phyloP scores from a whole-genome alignment of 2,329 filamentous ascomycete genomes.

The Ustulina deusta region DNA sequence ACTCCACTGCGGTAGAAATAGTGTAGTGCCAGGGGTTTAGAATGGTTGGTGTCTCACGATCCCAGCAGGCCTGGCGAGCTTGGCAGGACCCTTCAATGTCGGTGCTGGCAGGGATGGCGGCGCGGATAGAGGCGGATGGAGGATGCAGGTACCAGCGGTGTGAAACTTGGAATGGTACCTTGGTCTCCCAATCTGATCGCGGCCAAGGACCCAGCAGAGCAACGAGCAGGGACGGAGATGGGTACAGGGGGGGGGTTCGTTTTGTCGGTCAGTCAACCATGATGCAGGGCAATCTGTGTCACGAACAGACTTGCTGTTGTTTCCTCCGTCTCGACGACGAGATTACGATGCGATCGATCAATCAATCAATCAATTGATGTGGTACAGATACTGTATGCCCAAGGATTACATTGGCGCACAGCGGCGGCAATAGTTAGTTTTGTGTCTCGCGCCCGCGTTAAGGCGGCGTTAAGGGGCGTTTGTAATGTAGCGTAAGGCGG shows the following conservation, averaged over 20 bases:
- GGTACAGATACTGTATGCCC: slow-evolving; percentile 2
- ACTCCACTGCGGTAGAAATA: slow-evolving; percentile 1
- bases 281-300: neutral
- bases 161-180: slow-evolving; percentile 7
- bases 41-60: slow-evolving; percentile 32
- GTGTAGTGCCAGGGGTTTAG: slow-evolving; percentile 17
- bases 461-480: neutral
- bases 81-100: slow-evolving; percentile 13
- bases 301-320: neutral
- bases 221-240: neutral
- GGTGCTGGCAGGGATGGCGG: slow-evolving; percentile 5
- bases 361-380: slow-evolving; percentile 6
- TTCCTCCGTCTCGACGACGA: neutral
- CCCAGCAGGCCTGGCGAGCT: slow-evolving; percentile 18
- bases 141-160: slow-evolving; percentile 21
- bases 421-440: neutral
- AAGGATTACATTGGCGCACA: neutral
- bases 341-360: slow-evolving; percentile 15
- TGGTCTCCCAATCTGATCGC: neutral
- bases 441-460: slow-evolving; percentile 4
- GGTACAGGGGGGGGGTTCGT: neutral
- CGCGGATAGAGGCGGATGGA: slow-evolving; percentile 4
- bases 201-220: neutral
- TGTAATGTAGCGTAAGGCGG: neutral
- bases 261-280: neutral